Evolutionary conservation across 257 asterid genomes (phyloP), one percentile per base, ranked within the genome.

Genomic region (Fraxinus excelsior): DNA sequence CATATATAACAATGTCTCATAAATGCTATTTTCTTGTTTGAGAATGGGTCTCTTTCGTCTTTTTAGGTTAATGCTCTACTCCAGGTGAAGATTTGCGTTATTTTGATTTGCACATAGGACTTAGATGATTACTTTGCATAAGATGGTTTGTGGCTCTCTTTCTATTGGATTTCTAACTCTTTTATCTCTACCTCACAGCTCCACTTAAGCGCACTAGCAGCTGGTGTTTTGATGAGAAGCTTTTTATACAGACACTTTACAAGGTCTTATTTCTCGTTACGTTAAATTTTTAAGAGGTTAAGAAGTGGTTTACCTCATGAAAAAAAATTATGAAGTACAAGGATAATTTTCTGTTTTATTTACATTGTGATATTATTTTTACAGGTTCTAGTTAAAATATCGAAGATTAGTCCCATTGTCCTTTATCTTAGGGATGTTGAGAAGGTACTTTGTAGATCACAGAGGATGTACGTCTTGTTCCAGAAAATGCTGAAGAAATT

Each of bases 381-480:
- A 35, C 90, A 94, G 97, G 96, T 94, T 85, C 85, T 92, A 38
- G 87, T 81, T 34, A 83, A 80, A 71, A 90, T 88, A 78, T 91
- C 98, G 26, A 87, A 90, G 81, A 75, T 76, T 35, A 76, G 82
- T 76, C 96, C 97, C 29, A 44, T 87, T 23, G 88, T 94, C 77
- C 91, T 91, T 46, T 94, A 92, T 79, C 90, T 94, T 14, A 88
- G 96, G 90, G 98, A 94, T 60, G 91, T 88, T 10, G 96, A 92
- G 80, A 87, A 76, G 72, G 78, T 87, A 74, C 89, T 94, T 29
- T 83, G 88, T 78, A 86, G 82, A 79, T 92, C 97, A 28, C 85
- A 88, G 78, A 84, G 84, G 76, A 72, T 87, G 16, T 90, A 85
- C 42, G 51, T 82, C 80, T 72, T 94, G 81, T 89, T 94, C 85